These are phyloP conservation scores for Talinum fruticosum DNA, from an alignment of 148 eudicot genomes.

Conservation along the genomic window DNA sequence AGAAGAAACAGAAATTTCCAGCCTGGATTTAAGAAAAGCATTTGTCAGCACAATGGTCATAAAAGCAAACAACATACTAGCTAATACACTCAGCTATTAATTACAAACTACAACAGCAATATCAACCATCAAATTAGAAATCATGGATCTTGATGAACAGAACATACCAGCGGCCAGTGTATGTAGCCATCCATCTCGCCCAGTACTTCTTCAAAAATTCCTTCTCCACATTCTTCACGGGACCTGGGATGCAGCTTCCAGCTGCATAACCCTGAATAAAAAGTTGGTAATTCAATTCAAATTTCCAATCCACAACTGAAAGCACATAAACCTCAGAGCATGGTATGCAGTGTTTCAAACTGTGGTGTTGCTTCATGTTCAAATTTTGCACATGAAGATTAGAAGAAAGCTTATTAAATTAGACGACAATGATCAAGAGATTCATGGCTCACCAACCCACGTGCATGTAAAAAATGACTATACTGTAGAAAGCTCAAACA, in stretches of 20 bases:
- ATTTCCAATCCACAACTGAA: no score
- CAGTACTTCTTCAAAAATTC: slow-evolving; percentile 82
- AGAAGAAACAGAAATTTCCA: not conserved
- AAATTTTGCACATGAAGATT: not conserved
- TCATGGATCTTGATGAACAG: not conserved
- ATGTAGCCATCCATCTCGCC: slow-evolving; percentile 95
- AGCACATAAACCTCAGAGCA: no score
- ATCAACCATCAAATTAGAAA: not conserved
- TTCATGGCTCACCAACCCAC: not conserved
- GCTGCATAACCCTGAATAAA: slow-evolving; percentile 85
- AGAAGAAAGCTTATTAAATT: not conserved
- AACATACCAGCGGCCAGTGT: slow-evolving; percentile 81
- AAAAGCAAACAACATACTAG: slow-evolving; percentile 1
- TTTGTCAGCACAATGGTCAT: not conserved
- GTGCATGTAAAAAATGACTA: not conserved
- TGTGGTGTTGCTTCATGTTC: not conserved
- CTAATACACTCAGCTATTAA: not conserved
- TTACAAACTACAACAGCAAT: not conserved
- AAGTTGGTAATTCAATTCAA: not conserved
- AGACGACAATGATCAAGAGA: not conserved
- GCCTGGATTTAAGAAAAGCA: not conserved
- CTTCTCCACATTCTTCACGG: slow-evolving; percentile 87
- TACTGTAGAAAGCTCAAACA: not conserved
- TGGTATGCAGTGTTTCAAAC: no score
- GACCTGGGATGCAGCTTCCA: slow-evolving; percentile 84